Evolutionary conservation across 2,329 filamentous ascomycete species (phyloP), one percentile per base, ranked within the genome.

Genomic region (Alternaria viburni): DNA sequence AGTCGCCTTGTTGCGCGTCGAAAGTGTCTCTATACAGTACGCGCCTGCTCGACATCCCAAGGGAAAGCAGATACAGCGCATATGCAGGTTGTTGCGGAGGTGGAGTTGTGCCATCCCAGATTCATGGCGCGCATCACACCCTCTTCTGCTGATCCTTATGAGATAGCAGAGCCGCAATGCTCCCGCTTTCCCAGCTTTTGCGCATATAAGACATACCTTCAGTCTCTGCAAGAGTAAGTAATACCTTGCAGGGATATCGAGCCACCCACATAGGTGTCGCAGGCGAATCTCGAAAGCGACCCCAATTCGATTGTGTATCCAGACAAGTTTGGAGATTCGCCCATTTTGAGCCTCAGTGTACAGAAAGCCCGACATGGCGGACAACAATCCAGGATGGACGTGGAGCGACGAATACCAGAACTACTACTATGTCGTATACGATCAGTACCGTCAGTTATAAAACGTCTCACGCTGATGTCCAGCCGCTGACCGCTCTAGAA

Each of bases 381-480:
- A 32, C 30, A 32, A 32, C 13, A 6, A 4, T 3, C 30, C 6
- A 32, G 30, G 13, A 4, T 68, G 66, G 66, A 60, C 44, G 11
- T 68, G 63, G 63, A 61, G 54, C 36, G 3, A 12, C 3, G 8
- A 6, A 7, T 8, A 68, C 25, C 17, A 57, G 2, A 30, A 68
- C 15, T 44, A 68, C n/a, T 68, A 65, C 47, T 57, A 54, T 51
- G 54, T 65, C 3, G 46, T 21, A 3, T 49, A 46, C 17, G 30
- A 64, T 23, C 17, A 41, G 19, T 55, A 56, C 8, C 25, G 61
- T 63, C 11, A 26, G 50, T 59, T 10, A 6, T 11, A 9, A 3
- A 21, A 36, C 12, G 19, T 19, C n/a, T 11, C 12, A 21, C 12
- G 30, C 30, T 32, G 30, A 2, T 1, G 3, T 49, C 25, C 17